Base-by-base conservation (phyloP, 2,329 filamentous ascomycete genomes). In the Botrytis fragariae region DNA sequence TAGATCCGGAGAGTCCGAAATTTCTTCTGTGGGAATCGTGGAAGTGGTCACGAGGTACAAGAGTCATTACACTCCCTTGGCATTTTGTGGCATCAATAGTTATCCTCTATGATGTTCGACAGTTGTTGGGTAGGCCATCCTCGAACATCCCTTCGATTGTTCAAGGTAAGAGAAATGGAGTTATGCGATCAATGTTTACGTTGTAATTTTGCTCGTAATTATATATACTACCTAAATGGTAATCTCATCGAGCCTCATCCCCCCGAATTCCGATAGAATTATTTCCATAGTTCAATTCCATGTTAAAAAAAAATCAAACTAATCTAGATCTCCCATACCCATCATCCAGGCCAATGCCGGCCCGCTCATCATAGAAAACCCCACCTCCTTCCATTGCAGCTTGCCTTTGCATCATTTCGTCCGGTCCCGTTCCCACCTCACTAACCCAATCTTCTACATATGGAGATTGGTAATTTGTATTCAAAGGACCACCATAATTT, bases 391-490 rank as follows among this genome's bases (percentile, higher is more conserved):
- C 45, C 37, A 51, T 61, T 44, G 51, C 35, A 18, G 59, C 59
- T 35, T 71, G 69, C 48, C 59, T 71, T 45, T 65, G 69, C 59
- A 71, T 39, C 44, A 71, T 42, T 12, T 71, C 42, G 37, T 71
- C 69, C 9, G 45, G 45, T 5, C 48, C 65, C 37, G 32, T 32
- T n/a, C 35, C 69, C 57, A 29, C 59, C 22, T 71, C 69, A 71
- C 59, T 64, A 32, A 71, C 45, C 69, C 69, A 71, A 25, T 71
- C 69, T 64, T 71, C 69, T 16, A 71, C 69, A 42, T 71, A 71
- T 16, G 69, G 69, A 39, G 69, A 54, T 71, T 71, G 59, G 39
- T 71, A 71, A 54, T 71, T 71, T 42, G 65, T 57, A 25, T 42
- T 22, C 48, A 69, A n/a, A 32, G 18, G 65, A 25, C 18, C 9